phyloP scores from a whole-genome alignment of 495 filamentous ascomycete species.

The Immersiella caudata region DNA sequence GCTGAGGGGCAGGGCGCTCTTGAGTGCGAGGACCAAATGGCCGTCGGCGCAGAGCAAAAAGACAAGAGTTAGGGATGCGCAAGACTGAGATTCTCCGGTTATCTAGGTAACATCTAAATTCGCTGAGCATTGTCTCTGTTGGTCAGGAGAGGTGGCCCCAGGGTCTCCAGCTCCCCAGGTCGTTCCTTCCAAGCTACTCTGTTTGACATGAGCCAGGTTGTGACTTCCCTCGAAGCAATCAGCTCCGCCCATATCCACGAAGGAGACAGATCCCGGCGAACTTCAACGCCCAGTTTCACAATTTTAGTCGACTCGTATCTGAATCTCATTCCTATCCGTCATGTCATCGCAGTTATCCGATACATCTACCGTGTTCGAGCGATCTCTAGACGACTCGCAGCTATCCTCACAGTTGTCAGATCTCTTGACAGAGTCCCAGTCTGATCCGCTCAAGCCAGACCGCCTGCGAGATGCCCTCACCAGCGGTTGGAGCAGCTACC shows the following conservation, averaged over 20 bases:
- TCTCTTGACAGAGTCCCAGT: constrained; percentile 14
- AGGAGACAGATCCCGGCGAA: no score
- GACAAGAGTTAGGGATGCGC: no score
- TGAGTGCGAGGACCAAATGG: no score
- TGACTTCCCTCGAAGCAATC: neutral
- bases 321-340: constrained; percentile 1
- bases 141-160: no score
- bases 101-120: no score
- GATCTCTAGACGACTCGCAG: neutral
- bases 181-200: neutral
- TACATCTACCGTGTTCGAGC: neutral
- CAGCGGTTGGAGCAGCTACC: constrained; percentile 33
- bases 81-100: no score
- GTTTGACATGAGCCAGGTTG: neutral
- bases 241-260: neutral
- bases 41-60: no score
- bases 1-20: no score
- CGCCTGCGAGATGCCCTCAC: constrained; percentile 24
- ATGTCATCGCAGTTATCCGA: constrained; percentile 16
- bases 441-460: constrained; percentile 20
- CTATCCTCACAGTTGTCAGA: constrained; percentile 5
- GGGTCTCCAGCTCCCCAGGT: no score
- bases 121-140: no score
- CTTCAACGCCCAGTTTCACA: no score
- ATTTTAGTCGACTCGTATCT: no score